A percentile compares a stretch with the other conserved stretches of the same genome.
Evolutionary conservation across 2,329 filamentous ascomycete genomes (phyloP).

Genomic region (Cladobotryum protrusum): DNA sequence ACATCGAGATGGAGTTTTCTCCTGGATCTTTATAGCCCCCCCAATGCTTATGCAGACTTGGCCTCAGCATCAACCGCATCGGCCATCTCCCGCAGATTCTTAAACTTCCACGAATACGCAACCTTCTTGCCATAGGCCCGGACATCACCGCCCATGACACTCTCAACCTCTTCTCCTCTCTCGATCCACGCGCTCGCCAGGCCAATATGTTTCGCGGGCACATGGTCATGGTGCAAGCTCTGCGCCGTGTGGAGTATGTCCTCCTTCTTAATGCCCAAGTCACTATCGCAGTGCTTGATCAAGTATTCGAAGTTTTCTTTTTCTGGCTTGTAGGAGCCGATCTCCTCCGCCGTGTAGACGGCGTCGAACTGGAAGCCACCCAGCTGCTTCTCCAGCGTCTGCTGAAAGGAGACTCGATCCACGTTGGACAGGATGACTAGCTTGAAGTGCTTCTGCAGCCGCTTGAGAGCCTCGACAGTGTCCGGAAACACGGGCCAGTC

Average conservation of each 20-base stretch:
- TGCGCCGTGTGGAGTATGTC: constrained; percentile 63
- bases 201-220: constrained; percentile 54
- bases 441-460: constrained; percentile 46
- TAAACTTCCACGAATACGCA: constrained; percentile 45
- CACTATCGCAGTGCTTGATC: constrained; percentile 43
- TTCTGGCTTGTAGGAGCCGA: constrained; percentile 66
- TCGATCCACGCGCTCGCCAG: constrained; percentile 61
- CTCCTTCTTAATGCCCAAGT: constrained; percentile 46
- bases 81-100: constrained; percentile 54
- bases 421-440: constrained; percentile 58
- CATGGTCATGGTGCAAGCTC: constrained; percentile 61
- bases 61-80: constrained; percentile 41
- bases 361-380: constrained; percentile 50
- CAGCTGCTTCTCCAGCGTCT: constrained; percentile 31
- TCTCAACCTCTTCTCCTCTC: constrained; percentile 37
- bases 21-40: too few species aligned
- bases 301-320: constrained; percentile 60
- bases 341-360: constrained; percentile 63
- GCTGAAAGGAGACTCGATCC: constrained; percentile 32
- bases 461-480: constrained; percentile 45
- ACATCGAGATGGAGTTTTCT: too few species aligned
- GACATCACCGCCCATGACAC: constrained; percentile 18
- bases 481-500: constrained; percentile 53
- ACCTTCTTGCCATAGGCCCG: constrained; percentile 32
- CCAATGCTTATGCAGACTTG: neutral